These are phyloP conservation scores for Kwoniella dejecticola DNA, from an alignment of 768 basidiomycete genomes.

Conservation along the genomic window DNA sequence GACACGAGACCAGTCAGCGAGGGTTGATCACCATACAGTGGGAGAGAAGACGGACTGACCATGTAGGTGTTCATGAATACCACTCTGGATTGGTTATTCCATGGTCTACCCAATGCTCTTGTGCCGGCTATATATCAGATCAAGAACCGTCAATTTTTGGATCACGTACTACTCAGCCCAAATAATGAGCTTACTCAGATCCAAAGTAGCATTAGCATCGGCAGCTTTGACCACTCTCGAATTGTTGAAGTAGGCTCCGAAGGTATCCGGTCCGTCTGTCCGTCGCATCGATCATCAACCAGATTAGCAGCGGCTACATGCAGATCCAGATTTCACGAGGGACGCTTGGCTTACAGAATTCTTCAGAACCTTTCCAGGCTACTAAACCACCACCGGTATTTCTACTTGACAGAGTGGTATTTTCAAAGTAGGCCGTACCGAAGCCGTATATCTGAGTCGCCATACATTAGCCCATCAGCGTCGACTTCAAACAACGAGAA, in stretches of 20 bases:
- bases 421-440: constrained; percentile 59
- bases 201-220: neutral
- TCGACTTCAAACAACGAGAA: neutral
- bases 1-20: neutral
- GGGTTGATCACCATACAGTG: neutral
- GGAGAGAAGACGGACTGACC: constrained; percentile 58
- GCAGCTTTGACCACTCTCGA: neutral
- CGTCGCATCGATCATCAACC: neutral
- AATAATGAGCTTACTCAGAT: neutral
- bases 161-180: neutral
- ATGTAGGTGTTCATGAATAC: constrained; percentile 64
- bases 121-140: constrained; percentile 17
- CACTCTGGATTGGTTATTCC: constrained; percentile 65
- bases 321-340: constrained; percentile 65
- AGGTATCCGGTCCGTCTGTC: constrained; percentile 2
- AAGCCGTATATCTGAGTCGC: constrained; percentile 29
- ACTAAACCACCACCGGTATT: constrained; percentile 68
- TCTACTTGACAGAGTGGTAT: constrained; percentile 64
- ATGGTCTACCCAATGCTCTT: constrained; percentile 68
- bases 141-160: neutral
- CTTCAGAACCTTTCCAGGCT: constrained; percentile 63
- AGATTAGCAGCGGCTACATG: constrained; percentile 34
- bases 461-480: neutral
- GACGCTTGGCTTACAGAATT: constrained; percentile 55
- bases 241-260: constrained; percentile 7